These are phyloP conservation scores for Magnaporthiopsis poae DNA, from an alignment of 2,329 filamentous ascomycete genomes.

Conservation along the genomic window DNA sequence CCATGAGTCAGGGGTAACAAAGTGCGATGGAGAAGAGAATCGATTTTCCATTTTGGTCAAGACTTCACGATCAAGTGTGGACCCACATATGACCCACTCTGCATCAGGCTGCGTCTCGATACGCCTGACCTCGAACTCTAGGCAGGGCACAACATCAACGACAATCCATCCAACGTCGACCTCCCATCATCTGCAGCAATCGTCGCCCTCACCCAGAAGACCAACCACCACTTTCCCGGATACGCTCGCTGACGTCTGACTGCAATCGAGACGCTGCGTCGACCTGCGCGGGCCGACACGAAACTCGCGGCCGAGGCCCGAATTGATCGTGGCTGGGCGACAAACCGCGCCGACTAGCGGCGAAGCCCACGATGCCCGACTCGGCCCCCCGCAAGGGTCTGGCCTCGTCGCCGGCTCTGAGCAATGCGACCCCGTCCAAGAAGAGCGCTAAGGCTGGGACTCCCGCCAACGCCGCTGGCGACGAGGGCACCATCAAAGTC, in stretches of 20 bases:
- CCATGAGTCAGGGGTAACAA: no score
- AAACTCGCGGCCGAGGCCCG: background rate
- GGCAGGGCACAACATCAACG: constrained; percentile 18
- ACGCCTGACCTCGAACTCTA: constrained; percentile 18
- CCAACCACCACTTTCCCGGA: background rate
- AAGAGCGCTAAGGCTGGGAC: constrained; percentile 28
- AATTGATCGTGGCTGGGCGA: background rate
- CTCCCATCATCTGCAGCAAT: background rate
- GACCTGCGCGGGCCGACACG: background rate
- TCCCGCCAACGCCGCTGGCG: constrained; percentile 23
- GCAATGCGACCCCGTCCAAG: constrained; percentile 21
- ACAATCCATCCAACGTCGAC: constrained; percentile 20
- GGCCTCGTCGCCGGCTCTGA: constrained; percentile 14
- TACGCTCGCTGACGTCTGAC: no score
- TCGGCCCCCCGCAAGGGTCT: constrained; percentile 19
- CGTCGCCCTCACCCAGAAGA: background rate
- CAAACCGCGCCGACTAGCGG: background rate
- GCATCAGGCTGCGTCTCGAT: background rate
- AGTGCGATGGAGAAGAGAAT: no score
- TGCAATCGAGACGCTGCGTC: background rate
- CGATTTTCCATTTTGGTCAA: no score
- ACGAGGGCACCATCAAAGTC: constrained; percentile 54
- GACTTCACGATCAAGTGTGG: background rate
- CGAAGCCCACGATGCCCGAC: constrained; percentile 17
- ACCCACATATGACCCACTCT: background rate